Evolutionary conservation across 2,329 filamentous ascomycete species (phyloP).

Genomic region (Sclerotinia trifoliorum): DNA sequence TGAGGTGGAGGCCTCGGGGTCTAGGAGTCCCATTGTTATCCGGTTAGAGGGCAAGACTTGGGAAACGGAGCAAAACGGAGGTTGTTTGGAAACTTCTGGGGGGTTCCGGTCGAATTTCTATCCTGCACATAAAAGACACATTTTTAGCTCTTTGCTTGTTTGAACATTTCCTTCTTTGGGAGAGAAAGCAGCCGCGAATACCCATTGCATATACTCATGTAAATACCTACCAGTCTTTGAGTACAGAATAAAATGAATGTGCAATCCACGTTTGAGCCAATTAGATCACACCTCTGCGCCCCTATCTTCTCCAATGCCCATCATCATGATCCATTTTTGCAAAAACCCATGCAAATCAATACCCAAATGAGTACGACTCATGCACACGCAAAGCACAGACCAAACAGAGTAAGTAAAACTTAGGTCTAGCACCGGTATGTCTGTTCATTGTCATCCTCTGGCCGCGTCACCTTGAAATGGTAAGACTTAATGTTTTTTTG

Average conservation of each 20-base stretch:
- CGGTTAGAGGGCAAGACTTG: neutral
- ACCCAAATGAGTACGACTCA: neutral
- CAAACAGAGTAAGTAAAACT: neutral
- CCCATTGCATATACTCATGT: neutral
- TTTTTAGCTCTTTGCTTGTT: neutral
- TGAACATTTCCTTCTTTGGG: too few species aligned
- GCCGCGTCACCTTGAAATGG: neutral
- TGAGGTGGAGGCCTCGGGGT: slow-evolving; percentile 12
- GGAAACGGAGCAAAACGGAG: neutral
- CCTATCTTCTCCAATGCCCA: neutral
- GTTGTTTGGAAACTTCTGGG: neutral
- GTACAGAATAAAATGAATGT: neutral
- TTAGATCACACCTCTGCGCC: too few species aligned
- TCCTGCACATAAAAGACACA: neutral
- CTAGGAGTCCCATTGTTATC: slow-evolving; percentile 18
- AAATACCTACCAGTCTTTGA: neutral
- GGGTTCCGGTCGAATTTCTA: neutral
- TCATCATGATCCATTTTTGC: neutral
- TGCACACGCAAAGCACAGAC: neutral
- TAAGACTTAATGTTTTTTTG: too few species aligned
- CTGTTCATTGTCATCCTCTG: neutral
- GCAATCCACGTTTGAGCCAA: neutral
- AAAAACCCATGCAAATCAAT: neutral
- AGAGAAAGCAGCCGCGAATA: neutral
- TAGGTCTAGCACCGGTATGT: neutral